Percentiles rank a stretch among this genome's conserved stretches.
Evolutionary conservation across 164 flowering plant genomes (phyloP).

Genomic region (Taxillus chinensis): DNA sequence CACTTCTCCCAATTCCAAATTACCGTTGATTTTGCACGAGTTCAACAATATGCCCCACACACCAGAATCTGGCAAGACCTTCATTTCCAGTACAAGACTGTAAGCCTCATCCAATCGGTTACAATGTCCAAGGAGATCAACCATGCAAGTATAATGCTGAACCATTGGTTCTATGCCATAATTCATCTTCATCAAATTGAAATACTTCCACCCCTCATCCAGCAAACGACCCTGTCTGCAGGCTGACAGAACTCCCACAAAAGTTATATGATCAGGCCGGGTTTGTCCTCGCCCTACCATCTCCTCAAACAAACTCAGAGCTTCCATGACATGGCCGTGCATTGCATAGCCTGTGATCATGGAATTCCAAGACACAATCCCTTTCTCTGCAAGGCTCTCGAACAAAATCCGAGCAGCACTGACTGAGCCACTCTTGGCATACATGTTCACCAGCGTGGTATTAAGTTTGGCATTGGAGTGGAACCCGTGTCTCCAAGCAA

Average conservation of each 20-base stretch:
- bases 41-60: constrained; percentile 45
- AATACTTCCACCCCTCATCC: constrained; percentile 27
- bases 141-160: constrained; percentile 44
- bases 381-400: constrained; percentile 19
- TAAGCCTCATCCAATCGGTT: constrained; percentile 32
- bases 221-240: constrained; percentile 39
- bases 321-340: constrained; percentile 38
- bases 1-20: constrained; percentile 33
- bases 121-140: constrained; percentile 37
- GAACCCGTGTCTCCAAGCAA: constrained; percentile 33
- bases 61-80: constrained; percentile 30
- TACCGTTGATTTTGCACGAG: constrained; percentile 33
- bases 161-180: constrained; percentile 27
- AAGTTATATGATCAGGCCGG: constrained; percentile 40
- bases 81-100: constrained; percentile 32
- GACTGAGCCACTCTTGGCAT: constrained; percentile 41
- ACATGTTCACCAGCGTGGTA: constrained; percentile 42
- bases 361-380: constrained; percentile 41
- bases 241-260: constrained; percentile 44
- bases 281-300: constrained; percentile 17
- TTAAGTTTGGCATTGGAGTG: constrained; percentile 29
- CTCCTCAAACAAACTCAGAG: constrained; percentile 28
- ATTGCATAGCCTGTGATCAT: constrained; percentile 44
- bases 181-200: constrained; percentile 20
- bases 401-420: constrained; percentile 29